A percentile compares a stretch with the other conserved stretches of the same genome.
Evolutionary conservation across 2,329 filamentous ascomycete genomes (phyloP).

Genomic region (Trichoderma brevicompactum): DNA sequence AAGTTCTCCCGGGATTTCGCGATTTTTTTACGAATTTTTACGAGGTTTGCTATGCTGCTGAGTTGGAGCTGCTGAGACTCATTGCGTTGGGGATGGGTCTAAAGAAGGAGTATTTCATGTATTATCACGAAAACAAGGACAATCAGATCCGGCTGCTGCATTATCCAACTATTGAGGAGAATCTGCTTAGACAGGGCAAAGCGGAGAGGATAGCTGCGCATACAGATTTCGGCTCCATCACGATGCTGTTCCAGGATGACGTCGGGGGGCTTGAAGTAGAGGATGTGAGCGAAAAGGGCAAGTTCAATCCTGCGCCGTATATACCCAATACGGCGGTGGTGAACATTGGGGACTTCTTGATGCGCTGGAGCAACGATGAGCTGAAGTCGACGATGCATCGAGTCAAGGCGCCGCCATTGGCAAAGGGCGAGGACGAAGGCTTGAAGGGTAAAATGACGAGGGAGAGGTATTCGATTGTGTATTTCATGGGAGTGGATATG

Average conservation of each 20-base stretch:
- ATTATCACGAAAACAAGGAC: slow-evolving; percentile 57
- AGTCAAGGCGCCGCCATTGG: slow-evolving; percentile 48
- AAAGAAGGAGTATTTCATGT: slow-evolving; percentile 71
- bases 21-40: slow-evolving; percentile 61
- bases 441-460: slow-evolving; percentile 48
- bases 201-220: slow-evolving; percentile 38
- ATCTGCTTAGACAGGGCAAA: slow-evolving; percentile 35
- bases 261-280: slow-evolving; percentile 53
- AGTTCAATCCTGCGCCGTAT: slow-evolving; percentile 41
- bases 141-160: slow-evolving; percentile 63
- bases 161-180: slow-evolving; percentile 45
- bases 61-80: slow-evolving; percentile 74
- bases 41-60: slow-evolving; percentile 68
- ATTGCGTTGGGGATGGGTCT: slow-evolving; percentile 76
- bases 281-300: slow-evolving; percentile 41
- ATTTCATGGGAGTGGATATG: slow-evolving; percentile 58
- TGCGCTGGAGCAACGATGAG: slow-evolving; percentile 46
- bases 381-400: slow-evolving; percentile 44
- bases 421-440: slow-evolving; percentile 19
- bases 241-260: slow-evolving; percentile 53
- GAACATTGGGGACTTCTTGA: slow-evolving; percentile 46
- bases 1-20: slow-evolving; percentile 33
- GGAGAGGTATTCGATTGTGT: slow-evolving; percentile 63
- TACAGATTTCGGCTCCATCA: slow-evolving; percentile 48
- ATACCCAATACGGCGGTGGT: slow-evolving; percentile 45